A percentile compares a stretch with the other conserved stretches of the same genome.
Evolutionary conservation across 2,329 filamentous ascomycete genomes (phyloP).

Genomic region (Curvularia sp.): DNA sequence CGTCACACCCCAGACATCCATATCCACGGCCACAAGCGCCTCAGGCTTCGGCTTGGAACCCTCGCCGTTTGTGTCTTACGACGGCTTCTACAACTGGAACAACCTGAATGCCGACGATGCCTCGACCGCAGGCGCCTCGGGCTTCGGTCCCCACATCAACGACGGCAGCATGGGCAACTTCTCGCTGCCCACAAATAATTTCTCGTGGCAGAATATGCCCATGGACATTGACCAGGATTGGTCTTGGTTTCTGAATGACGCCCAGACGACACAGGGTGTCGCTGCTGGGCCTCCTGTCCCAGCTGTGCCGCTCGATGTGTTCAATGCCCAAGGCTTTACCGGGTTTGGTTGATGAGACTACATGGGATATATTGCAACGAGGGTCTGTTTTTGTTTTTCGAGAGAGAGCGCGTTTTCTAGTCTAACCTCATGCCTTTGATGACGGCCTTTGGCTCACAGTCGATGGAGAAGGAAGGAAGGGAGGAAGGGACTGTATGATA

Average conservation of each 20-base stretch:
- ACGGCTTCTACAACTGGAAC: slow-evolving; percentile 52
- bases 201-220: slow-evolving; percentile 51
- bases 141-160: slow-evolving; percentile 34
- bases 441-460: not conserved
- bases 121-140: slow-evolving; percentile 1
- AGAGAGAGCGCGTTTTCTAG: not conserved
- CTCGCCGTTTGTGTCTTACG: slow-evolving; percentile 47
- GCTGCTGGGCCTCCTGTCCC: slow-evolving; percentile 5
- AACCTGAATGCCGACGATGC: slow-evolving; percentile 29
- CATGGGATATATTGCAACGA: not conserved
- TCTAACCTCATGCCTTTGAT: not conserved
- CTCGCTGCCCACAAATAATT: slow-evolving; percentile 46
- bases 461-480: not conserved
- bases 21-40: slow-evolving; percentile 20
- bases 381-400: not conserved
- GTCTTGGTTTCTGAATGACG: slow-evolving; percentile 51
- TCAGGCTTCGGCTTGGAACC: slow-evolving; percentile 27
- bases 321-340: slow-evolving; percentile 34
- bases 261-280: slow-evolving; percentile 22
- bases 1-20: slow-evolving; percentile 25
- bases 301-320: slow-evolving; percentile 21
- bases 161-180: slow-evolving; percentile 45
- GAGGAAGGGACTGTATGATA: slow-evolving; percentile 10
- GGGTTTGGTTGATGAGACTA: slow-evolving; percentile 31
- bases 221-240: slow-evolving; percentile 54